Evolutionary conservation across 108 stramenopile species (phyloP), one percentile per base, ranked within the genome.

Genomic region (Cyclotella choctawhatcheeana): DNA sequence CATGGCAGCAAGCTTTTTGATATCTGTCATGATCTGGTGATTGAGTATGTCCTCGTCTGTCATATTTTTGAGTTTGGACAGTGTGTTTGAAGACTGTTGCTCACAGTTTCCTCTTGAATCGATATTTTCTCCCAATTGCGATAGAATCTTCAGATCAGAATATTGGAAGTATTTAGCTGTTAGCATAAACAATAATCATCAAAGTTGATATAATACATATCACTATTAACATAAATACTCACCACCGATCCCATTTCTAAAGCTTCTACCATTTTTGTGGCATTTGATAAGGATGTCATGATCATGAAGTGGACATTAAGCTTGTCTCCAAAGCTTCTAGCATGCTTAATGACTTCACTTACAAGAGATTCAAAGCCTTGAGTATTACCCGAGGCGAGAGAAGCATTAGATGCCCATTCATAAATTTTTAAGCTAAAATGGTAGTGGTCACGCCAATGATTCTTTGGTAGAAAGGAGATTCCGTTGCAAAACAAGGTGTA

Each of bases 381-480:
- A 37, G 30, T 24, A 6, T 75, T 52, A 25, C 60, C 67, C 24
- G 24, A 44, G 5, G 34, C 52, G 22, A 60, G 33, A 32, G 67
- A 44, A 18, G 66, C 29, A 22, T 75, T 31, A 14, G 69, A 18
- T n/a, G 70, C 60, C 17, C n/a, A 16, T 20, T 77, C 58, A 24
- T 54, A 77, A 5, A 77, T 45, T 51, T 77, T 47, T 17, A 77
- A 26, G 27, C 60, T 70, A 20, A 71, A 21, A 3, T 61, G 43
- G 44, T 77, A 77, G 44, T 77, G 58, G 14, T 58, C 21, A 14
- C 37, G 14, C 76, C 76, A 77, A 24, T 77, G 61, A 34, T 64
- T 54, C 20, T 52, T 31, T 16, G 26, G 26, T 20, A 71, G 26
- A 34, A 63, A 64, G 17, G 21, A 22, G 16, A 71, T 71, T 7